Percentiles rank a stretch among this genome's conserved stretches.
phyloP scores from a whole-genome alignment of 1,284 basidiomycete species.

The Moniliophthora roreri region DNA sequence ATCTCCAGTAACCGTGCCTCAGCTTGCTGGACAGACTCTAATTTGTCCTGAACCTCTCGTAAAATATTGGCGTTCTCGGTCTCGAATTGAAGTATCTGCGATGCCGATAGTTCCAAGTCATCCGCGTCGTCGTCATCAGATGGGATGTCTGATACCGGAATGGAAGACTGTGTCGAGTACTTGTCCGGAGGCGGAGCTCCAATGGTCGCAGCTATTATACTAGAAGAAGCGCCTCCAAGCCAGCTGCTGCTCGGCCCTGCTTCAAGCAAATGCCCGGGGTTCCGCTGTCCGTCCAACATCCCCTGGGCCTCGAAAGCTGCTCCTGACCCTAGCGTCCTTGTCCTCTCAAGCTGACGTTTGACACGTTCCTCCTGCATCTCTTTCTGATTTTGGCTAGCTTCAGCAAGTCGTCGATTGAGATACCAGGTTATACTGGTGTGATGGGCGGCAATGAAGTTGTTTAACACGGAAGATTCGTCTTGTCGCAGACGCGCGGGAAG shows the following conservation, averaged over 20 bases:
- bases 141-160: constrained; percentile 23
- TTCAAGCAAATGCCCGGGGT: constrained; percentile 17
- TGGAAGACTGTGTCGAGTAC: constrained; percentile 24
- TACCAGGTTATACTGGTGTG: constrained; percentile 86
- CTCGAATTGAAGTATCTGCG: constrained; percentile 91
- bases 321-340: constrained; percentile 75
- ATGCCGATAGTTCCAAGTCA: constrained; percentile 73
- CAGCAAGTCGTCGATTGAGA: constrained; percentile 74
- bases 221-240: constrained; percentile 65
- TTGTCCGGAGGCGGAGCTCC: constrained; percentile 42
- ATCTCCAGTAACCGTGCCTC: constrained; percentile 89
- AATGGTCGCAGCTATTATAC: constrained; percentile 61
- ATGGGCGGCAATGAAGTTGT: constrained; percentile 79
- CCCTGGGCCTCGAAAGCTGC: constrained; percentile 57
- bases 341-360: constrained; percentile 77
- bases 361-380: constrained; percentile 89
- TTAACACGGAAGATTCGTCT: constrained; percentile 54
- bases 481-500: constrained; percentile 65
- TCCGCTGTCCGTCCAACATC: constrained; percentile 32
- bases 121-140: constrained; percentile 61
- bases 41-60: constrained; percentile 77
- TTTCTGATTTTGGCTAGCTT: constrained; percentile 76
- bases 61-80: constrained; percentile 85
- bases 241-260: constrained; percentile 42
- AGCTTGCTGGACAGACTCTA: constrained; percentile 85